phyloP scores from a whole-genome alignment of 371 early-diverging fungal genomes.

The Mucor saturninus region DNA sequence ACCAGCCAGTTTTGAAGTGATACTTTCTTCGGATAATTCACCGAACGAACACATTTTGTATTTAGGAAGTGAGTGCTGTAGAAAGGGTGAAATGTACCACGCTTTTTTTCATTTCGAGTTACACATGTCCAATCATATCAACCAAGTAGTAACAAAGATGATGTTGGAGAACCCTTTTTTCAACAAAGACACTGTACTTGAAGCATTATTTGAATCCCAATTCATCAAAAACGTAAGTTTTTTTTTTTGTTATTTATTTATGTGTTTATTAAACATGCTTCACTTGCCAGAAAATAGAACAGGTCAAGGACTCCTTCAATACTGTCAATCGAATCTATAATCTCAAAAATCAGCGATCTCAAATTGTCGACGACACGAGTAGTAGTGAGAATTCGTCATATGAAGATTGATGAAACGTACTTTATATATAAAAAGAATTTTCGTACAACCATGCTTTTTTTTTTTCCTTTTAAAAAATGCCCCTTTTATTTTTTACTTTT shows the following conservation, averaged over 20 bases:
- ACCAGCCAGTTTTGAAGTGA: conserved; percentile 13
- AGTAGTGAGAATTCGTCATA: not conserved
- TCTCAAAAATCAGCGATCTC: conserved; percentile 12
- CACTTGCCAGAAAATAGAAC: not conserved
- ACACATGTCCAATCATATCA: conserved; percentile 24
- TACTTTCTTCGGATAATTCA: conserved; percentile 9
- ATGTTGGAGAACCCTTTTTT: conserved; percentile 1
- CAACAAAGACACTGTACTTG: not conserved
- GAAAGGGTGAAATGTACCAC: conserved; percentile 29
- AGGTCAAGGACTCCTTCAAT: conserved; percentile 1
- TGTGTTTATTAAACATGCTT: not conserved
- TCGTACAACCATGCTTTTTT: conserved; percentile 1
- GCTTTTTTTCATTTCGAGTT: conserved; percentile 20
- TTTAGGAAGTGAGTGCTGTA: conserved; percentile 31
- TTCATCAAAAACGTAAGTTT: conserved; percentile 11
- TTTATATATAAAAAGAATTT: not conserved
- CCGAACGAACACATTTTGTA: conserved; percentile 1
- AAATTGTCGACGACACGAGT: conserved; percentile 6
- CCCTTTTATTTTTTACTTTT: not conserved
- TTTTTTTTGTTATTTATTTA: not conserved
- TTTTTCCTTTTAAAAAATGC: not conserved
- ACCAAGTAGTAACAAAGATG: conserved; percentile 18
- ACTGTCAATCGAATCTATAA: conserved; percentile 6
- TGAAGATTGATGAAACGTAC: conserved; percentile 6
- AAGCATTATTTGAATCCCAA: not conserved